Percentiles rank a stretch among this genome's conserved stretches.
These are phyloP conservation scores for Arthrobotrys megalospora DNA, from an alignment of 2,329 filamentous ascomycete species.

Conservation along the genomic window DNA sequence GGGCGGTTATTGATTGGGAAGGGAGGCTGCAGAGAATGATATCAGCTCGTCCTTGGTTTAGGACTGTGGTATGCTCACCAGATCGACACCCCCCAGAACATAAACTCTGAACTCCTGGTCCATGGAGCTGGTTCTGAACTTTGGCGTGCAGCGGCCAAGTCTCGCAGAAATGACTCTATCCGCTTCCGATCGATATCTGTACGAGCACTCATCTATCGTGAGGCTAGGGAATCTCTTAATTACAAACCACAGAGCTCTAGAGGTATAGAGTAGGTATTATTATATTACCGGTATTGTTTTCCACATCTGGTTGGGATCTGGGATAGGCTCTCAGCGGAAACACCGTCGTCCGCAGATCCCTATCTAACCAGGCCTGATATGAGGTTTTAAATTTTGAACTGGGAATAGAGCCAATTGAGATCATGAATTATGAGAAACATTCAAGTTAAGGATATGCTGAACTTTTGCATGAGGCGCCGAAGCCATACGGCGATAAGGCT, in stretches of 20 bases:
- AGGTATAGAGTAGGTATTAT: not conserved
- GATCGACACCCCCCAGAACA: not conserved
- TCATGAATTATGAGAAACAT: constrained; percentile 17
- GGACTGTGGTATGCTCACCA: not conserved
- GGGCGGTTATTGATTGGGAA: constrained; percentile 8
- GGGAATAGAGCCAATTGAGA: not conserved
- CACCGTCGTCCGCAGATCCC: not conserved
- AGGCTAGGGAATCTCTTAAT: not conserved
- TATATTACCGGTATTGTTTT: constrained; percentile 1
- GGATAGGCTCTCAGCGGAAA: not conserved
- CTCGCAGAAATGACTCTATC: constrained; percentile 2
- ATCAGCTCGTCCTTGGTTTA: constrained; percentile 4
- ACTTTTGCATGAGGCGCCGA: too few relatives aligned
- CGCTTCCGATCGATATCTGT: not conserved
- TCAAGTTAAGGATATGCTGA: not conserved
- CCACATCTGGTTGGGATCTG: not conserved
- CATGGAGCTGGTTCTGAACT: not conserved
- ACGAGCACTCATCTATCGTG: not conserved
- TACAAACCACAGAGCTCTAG: not conserved
- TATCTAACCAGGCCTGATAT: not conserved
- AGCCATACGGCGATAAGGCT: constrained; percentile 2
- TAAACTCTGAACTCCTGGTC: not conserved
- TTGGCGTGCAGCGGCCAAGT: constrained; percentile 2
- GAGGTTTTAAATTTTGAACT: not conserved
- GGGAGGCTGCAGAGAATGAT: not conserved